A percentile compares a stretch with the other conserved stretches of the same genome.
Evolutionary conservation across 1,139 yeast species (phyloP).

Genomic region (Tardiomyces depauwii): DNA sequence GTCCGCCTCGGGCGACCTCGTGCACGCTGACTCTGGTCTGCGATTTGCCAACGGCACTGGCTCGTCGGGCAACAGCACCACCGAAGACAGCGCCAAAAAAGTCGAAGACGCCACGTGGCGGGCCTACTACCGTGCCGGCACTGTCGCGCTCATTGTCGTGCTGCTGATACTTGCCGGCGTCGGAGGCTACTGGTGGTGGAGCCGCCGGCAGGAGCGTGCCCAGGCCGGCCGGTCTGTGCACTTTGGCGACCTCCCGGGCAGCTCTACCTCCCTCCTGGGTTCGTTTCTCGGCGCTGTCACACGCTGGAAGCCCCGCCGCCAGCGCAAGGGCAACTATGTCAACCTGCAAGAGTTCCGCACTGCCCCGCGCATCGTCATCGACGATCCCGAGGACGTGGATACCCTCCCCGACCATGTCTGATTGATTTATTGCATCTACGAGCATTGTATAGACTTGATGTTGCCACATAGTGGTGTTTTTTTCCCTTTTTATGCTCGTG

Average conservation of each 20-base stretch:
- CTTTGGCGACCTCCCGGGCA: not conserved
- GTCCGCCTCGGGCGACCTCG: slow-evolving; percentile 1
- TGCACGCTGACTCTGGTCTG: slow-evolving; percentile 1
- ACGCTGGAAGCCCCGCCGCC: not conserved
- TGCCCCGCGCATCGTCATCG: not conserved
- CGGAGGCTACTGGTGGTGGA: slow-evolving; percentile 2
- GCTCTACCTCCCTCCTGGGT: not conserved
- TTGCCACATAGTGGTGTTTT: no score
- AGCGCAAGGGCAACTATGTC: not conserved
- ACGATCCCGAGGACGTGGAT: not conserved
- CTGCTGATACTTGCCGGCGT: slow-evolving; percentile 18
- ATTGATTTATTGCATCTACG: not conserved
- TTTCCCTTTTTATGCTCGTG: not conserved
- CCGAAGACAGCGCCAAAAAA: slow-evolving; percentile 12
- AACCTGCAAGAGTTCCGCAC: not conserved
- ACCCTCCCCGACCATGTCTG: not conserved
- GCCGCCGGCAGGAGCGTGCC: not conserved
- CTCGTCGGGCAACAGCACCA: slow-evolving; percentile 7
- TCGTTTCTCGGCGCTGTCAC: not conserved
- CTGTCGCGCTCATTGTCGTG: slow-evolving; percentile 25
- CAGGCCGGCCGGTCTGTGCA: not conserved
- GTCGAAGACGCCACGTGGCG: slow-evolving; percentile 24
- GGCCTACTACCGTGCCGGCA: slow-evolving; percentile 31
- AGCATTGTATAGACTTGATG: not conserved
- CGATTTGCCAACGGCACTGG: slow-evolving; percentile 1